Percentiles rank a stretch among this genome's conserved stretches.
Evolutionary conservation across 306 rosid genomes (phyloP).

Genomic region (Prunus padus): DNA sequence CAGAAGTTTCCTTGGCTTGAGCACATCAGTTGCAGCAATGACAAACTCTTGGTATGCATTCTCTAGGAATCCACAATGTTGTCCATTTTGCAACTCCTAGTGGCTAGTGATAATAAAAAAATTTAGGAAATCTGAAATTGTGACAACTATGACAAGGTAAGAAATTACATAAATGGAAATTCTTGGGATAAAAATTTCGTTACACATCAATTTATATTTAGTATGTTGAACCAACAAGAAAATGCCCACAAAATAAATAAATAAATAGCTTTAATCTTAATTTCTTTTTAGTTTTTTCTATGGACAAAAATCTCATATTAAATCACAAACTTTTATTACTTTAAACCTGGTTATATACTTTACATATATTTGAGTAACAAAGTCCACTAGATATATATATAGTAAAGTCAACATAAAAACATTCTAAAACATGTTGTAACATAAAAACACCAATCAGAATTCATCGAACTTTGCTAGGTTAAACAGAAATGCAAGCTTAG

Average conservation of each 20-base stretch:
- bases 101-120: neutral
- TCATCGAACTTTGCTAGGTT: no score
- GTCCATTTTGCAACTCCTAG: constrained; percentile 44
- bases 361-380: no score
- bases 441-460: no score
- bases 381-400: no score
- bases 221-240: neutral
- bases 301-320: no score
- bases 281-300: no score
- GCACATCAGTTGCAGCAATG: constrained; percentile 60
- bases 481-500: no score
- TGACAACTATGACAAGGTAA: neutral
- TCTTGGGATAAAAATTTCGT: neutral
- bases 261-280: neutral
- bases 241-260: neutral
- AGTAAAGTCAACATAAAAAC: no score
- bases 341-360: no score
- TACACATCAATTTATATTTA: neutral
- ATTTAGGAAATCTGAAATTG: neutral
- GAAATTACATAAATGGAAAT: neutral
- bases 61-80: constrained; percentile 57
- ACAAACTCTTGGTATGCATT: constrained; percentile 70
- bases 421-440: no score
- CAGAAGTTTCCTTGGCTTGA: constrained; percentile 51
- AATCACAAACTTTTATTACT: no score